Evolutionary conservation across 306 rosid genomes (phyloP).

Genomic region (Phaseolus lunatus): DNA sequence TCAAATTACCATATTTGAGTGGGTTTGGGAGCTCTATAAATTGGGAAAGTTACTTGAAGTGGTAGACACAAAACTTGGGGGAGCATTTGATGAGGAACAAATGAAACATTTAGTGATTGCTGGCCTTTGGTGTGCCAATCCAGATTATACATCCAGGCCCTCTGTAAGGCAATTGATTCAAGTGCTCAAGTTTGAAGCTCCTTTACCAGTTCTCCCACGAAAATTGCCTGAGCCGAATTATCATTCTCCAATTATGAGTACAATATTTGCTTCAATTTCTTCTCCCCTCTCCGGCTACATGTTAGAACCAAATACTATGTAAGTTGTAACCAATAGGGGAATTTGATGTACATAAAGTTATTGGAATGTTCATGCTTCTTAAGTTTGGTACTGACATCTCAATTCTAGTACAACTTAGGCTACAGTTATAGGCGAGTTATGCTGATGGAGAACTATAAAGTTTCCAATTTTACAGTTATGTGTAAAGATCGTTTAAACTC

Average conservation of each 20-base stretch:
- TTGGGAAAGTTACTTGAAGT: background rate
- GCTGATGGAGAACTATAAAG: background rate
- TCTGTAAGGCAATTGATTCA: conserved; percentile 23
- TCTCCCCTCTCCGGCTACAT: background rate
- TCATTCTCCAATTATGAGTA: background rate
- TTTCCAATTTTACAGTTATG: background rate
- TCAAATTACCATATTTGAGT: conserved; percentile 21
- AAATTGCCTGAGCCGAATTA: background rate
- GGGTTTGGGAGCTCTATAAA: conserved; percentile 15
- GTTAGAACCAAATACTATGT: background rate
- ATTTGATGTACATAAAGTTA: background rate
- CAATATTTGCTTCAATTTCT: conserved; percentile 19
- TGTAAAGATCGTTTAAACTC: background rate
- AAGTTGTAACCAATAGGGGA: background rate
- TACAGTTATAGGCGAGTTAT: background rate
- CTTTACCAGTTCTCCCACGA: conserved; percentile 3
- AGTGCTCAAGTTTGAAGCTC: conserved; percentile 24
- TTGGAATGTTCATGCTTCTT: background rate
- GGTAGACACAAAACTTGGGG: background rate
- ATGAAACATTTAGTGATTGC: background rate
- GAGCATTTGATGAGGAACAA: conserved; percentile 19
- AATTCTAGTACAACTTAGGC: background rate
- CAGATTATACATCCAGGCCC: conserved; percentile 14
- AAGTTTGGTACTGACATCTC: background rate
- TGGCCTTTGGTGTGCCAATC: conserved; percentile 32